These are phyloP conservation scores for Schwanniomyces sp. DNA, from an alignment of 805 yeast genomes.

Conservation along the genomic window DNA sequence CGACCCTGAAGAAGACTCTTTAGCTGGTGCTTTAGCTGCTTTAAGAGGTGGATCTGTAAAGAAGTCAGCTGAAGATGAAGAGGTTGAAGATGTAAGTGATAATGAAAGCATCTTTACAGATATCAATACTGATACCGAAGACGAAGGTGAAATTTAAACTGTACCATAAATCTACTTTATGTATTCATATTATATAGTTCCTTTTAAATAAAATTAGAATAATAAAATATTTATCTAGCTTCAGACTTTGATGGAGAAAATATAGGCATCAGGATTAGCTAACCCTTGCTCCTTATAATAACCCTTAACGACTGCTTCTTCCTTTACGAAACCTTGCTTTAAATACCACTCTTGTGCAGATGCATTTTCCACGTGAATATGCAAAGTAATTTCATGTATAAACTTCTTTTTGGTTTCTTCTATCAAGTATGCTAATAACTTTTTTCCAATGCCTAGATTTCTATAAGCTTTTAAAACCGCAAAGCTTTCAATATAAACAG, in stretches of 20 bases:
- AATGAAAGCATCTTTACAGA: constrained; percentile 43
- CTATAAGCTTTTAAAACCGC: constrained; percentile 70
- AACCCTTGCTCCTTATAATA: constrained; percentile 51
- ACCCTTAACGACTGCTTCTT: constrained; percentile 34
- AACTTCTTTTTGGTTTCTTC: constrained; percentile 55
- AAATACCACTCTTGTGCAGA: constrained; percentile 52
- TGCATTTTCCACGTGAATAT: constrained; percentile 48
- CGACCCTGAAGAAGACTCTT: constrained; percentile 71
- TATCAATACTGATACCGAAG: constrained; percentile 47
- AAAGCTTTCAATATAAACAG: constrained; percentile 62
- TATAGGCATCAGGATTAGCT: constrained; percentile 48
- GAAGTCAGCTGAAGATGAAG: constrained; percentile 25
- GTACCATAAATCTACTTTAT: constrained; percentile 4
- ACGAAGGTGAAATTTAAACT: constrained; percentile 26
- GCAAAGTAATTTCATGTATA: constrained; percentile 52
- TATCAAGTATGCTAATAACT: constrained; percentile 56
- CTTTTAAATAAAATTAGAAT: neutral
- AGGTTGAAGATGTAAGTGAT: constrained; percentile 38
- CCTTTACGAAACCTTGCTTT: constrained; percentile 46
- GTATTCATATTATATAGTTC: constrained; percentile 1
- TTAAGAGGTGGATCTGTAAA: constrained; percentile 62
- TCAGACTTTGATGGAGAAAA: constrained; percentile 31
- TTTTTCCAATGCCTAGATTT: constrained; percentile 58
- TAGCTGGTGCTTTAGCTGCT: constrained; percentile 74
- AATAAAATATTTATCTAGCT: neutral